These are phyloP conservation scores for Hyaloscypha variabilis DNA, from an alignment of 495 filamentous ascomycete species.

Conservation along the genomic window DNA sequence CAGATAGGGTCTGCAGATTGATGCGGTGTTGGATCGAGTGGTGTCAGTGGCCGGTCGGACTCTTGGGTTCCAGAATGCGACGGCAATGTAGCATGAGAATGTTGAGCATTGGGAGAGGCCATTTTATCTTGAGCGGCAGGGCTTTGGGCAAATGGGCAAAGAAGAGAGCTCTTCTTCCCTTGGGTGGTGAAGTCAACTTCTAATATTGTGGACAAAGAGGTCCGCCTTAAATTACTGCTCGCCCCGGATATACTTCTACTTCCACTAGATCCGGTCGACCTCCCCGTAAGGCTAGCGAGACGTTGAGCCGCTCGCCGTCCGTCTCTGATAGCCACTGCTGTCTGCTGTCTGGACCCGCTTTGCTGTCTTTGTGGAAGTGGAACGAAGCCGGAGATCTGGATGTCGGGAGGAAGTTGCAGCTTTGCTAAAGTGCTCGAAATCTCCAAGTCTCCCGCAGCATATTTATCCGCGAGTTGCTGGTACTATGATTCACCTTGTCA, in stretches of 20 bases:
- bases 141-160: conserved; percentile 56
- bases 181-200: conserved; percentile 68
- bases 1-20: conserved; percentile 61
- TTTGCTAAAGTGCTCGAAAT: conserved; percentile 56
- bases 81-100: too few relatives aligned
- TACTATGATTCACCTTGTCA: conserved; percentile 39
- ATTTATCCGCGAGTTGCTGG: conserved; percentile 58
- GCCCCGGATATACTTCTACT: conserved; percentile 37
- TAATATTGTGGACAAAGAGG: conserved; percentile 54
- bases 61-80: conserved; percentile 19
- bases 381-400: conserved; percentile 48
- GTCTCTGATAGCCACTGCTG: conserved; percentile 56
- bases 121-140: conserved; percentile 6
- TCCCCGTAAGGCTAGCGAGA: conserved; percentile 42
- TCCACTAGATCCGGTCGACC: conserved; percentile 27
- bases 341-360: conserved; percentile 50
- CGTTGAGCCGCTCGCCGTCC: conserved; percentile 49
- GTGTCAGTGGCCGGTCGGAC: conserved; percentile 22
- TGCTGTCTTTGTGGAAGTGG: conserved; percentile 49
- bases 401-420: conserved; percentile 55
- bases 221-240: conserved; percentile 37
- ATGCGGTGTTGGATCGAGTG: conserved; percentile 41
- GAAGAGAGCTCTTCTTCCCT: conserved; percentile 61
- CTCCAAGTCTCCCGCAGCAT: conserved; percentile 54
- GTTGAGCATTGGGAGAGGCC: conserved; percentile 12